Base-by-base conservation (phyloP, 805 yeast species). In the Metschnikowia arizonensis region DNA sequence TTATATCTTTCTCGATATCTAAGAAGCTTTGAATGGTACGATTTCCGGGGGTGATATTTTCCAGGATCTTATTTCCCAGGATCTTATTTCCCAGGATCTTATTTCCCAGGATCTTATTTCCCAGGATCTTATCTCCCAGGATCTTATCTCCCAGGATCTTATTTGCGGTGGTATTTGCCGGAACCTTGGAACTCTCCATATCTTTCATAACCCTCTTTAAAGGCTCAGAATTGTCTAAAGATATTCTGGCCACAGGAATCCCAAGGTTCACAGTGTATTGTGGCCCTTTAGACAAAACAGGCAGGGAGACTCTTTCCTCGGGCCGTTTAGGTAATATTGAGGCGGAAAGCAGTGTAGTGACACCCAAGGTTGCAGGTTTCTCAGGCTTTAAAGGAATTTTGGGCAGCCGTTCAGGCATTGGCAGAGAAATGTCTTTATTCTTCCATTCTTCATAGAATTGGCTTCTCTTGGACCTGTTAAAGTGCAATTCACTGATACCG, bases 381-480 rank as follows among this genome's bases (percentile, higher is more conserved):
- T 39, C 34, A 2, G 42, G 29, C 34, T 30, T 39, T 9, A 23
- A 11, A 5, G 41, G 34, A 2, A 23, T 23, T 12, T 5, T 21
- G 9, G 15, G 21, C 8, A 43, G 50, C 15, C 45, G 35, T 10
- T 25, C 24, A 10, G 51, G 59, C 37, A 54, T 36, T 9, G 49
- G 44, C 10, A 61, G 60, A 0, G 57, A 51, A 14, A 38, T 34
- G 10, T 50, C 55, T 1, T 54, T 53, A 12, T 40, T 46, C 12
- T 38, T 28, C 52, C 48, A 45, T 10, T 40, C 32, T 30, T 44
- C 42, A 18, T 31, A 38, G 38, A 44, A 44, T 14, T 35, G 31
- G 25, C 24, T 17, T 6, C 53, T 34, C 10, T 36, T 48, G 15
- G 52, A 49, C 15, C 54, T 42, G 40, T 58, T 58, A 38, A 60